A percentile compares a stretch with the other conserved stretches of the same genome.
phyloP scores from a whole-genome alignment of 345 rosid genomes.

The Moringa oleifera region DNA sequence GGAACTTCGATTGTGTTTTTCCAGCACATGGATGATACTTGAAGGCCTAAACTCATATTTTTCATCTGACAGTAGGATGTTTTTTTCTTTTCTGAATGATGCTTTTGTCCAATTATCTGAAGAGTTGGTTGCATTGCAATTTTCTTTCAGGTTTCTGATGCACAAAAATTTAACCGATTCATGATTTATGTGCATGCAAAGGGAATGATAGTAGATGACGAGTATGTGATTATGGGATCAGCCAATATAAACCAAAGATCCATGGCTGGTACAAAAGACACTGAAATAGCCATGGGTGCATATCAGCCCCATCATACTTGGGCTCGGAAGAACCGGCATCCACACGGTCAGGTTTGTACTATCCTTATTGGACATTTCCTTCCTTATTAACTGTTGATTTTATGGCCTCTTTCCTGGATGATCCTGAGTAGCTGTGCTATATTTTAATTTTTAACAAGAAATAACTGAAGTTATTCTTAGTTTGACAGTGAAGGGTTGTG shows the following conservation, averaged over 20 bases:
- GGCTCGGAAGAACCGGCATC: slow-evolving; percentile 47
- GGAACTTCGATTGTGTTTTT: too few species aligned
- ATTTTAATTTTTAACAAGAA: too few species aligned
- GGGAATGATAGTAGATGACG: slow-evolving; percentile 93
- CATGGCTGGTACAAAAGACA: slow-evolving; percentile 91
- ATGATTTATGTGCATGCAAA: slow-evolving; percentile 94
- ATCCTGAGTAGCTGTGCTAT: not conserved
- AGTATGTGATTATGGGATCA: slow-evolving; percentile 80
- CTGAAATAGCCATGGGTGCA: slow-evolving; percentile 96
- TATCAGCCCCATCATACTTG: slow-evolving; percentile 88
- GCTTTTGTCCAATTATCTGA: not conserved
- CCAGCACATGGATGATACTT: too few species aligned
- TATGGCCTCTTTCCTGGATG: not conserved
- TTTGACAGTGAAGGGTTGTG: too few species aligned
- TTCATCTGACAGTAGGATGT: too few species aligned
- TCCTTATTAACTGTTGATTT: not conserved
- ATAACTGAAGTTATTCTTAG: too few species aligned
- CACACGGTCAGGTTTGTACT: slow-evolving; percentile 71
- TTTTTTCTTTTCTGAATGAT: too few species aligned
- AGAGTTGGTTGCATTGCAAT: not conserved
- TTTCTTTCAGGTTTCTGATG: slow-evolving; percentile 41
- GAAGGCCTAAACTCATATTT: too few species aligned
- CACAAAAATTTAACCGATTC: slow-evolving; percentile 48
- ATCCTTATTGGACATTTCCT: slow-evolving; percentile 1
- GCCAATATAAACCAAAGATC: slow-evolving; percentile 98